Conservation (phyloP, 192 early-diverging fungal genomes). For the Backusella australiensis region DNA sequence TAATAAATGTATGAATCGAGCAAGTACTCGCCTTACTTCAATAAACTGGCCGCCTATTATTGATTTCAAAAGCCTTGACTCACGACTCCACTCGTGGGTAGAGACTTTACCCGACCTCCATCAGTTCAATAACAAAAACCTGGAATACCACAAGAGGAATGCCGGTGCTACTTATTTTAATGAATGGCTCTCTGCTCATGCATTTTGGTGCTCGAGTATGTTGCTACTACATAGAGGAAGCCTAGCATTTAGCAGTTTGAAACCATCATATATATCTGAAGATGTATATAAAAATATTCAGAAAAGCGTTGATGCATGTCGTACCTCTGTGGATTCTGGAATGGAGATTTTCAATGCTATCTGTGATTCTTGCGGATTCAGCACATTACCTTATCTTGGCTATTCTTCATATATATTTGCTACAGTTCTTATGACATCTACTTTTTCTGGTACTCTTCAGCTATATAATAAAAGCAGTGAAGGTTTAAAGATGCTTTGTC, state of each 20-base stretch:
- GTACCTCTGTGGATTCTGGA: conserved; percentile 11
- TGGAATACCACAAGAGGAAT: conserved; percentile 1
- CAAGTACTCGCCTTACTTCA: neutral
- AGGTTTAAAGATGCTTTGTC: conserved; percentile 7
- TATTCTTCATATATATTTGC: conserved; percentile 31
- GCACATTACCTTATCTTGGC: conserved; percentile 21
- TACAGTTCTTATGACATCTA: conserved; percentile 31
- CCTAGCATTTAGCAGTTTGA: conserved; percentile 16
- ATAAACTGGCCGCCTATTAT: conserved; percentile 27
- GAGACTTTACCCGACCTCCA: conserved; percentile 2
- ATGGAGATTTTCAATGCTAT: conserved; percentile 23
- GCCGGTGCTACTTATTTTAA: conserved; percentile 14
- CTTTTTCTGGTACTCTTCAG: conserved; percentile 9
- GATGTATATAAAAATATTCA: neutral
- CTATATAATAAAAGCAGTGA: conserved; percentile 12
- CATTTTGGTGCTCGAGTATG: conserved; percentile 20
- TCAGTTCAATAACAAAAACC: conserved; percentile 5
- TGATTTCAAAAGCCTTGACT: conserved; percentile 21
- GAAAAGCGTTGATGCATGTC: conserved; percentile 15
- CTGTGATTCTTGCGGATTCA: conserved; percentile 14
- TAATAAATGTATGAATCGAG: conserved; percentile 18
- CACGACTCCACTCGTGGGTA: conserved; percentile 13
- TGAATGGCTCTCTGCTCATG: conserved; percentile 21
- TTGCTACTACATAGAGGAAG: conserved; percentile 25
- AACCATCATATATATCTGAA: neutral